A percentile compares a stretch with the other conserved stretches of the same genome.
Evolutionary conservation across 768 basidiomycete genomes (phyloP).

Genomic region (Mycena amicta): DNA sequence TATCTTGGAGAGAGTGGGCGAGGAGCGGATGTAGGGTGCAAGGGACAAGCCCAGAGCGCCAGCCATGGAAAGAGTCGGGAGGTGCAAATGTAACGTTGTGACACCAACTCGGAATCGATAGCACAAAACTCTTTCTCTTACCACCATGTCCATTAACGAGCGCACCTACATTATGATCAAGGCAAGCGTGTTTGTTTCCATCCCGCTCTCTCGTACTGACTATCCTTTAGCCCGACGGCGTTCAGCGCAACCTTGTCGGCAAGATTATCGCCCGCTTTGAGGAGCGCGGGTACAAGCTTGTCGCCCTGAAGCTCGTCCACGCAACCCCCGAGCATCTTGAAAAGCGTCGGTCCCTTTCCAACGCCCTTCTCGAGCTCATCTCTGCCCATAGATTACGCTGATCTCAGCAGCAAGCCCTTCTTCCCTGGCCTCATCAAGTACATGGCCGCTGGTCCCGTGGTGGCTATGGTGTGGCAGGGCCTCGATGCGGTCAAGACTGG

Average conservation of each 20-base stretch:
- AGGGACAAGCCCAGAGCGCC: slow-evolving; percentile 74
- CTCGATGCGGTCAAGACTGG: slow-evolving; percentile 94
- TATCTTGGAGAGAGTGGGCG: slow-evolving; percentile 64
- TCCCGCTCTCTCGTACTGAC: too few species aligned
- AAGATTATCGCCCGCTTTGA: slow-evolving; percentile 97
- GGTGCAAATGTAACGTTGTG: too few species aligned
- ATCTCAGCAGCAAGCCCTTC: slow-evolving; percentile 92
- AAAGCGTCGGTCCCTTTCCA: slow-evolving; percentile 61
- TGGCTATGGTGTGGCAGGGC: slow-evolving; percentile 95
- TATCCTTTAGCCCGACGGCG: slow-evolving; percentile 86
- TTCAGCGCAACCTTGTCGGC: slow-evolving; percentile 93
- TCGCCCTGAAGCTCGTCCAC: slow-evolving; percentile 89
- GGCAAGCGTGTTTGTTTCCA: slow-evolving; percentile 48
- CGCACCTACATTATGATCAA: slow-evolving; percentile 99
- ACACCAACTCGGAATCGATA: too few species aligned
- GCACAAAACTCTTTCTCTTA: slow-evolving; percentile 29
- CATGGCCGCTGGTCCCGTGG: slow-evolving; percentile 95
- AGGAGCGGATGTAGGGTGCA: slow-evolving; percentile 74
- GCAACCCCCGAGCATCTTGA: slow-evolving; percentile 85
- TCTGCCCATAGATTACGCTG: slow-evolving; percentile 78
- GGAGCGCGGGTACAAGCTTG: slow-evolving; percentile 96
- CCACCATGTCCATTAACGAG: slow-evolving; percentile 70
- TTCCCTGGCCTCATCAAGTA: slow-evolving; percentile 96
- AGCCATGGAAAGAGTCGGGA: slow-evolving; percentile 36
- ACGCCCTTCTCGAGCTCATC: slow-evolving; percentile 19